Evolutionary conservation across 2,329 filamentous ascomycete genomes (phyloP), one percentile per base, ranked within the genome.

Genomic region (Pyrenophora teres): DNA sequence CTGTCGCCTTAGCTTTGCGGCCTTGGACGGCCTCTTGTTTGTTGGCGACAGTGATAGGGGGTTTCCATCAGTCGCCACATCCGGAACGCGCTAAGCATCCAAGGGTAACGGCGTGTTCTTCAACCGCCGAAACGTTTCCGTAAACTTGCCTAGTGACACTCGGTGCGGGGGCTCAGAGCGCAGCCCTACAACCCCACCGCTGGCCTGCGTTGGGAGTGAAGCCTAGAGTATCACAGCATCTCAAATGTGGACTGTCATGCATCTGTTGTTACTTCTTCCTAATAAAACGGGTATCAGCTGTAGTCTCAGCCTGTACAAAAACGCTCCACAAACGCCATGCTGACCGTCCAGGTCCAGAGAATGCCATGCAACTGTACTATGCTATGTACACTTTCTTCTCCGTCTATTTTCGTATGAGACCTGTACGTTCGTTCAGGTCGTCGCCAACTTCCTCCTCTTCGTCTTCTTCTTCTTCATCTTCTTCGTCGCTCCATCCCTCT

Each of bases 401-500:
- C 12, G 18, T 32, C 25, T 48, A 71, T 40, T 68, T 70, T 32
- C 67, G 63, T 36, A 73, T 48, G 32, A 72, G 54, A 3, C 65
- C 64, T 21, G 67, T 68, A 6, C 63, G 59, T 56, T 73, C 70
- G 46, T 69, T 63, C 3, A 53, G 23, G 16, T 42, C 52, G 31
- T 60, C 47, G 15, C 59, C 61, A 18, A 57, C 46, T 2, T 62
- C 63, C 27, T 60, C 64, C n/a, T 64, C 66, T 43, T 68, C 64
- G 9, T 69, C 64, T 5, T 65, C 60, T 7, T 63, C 65, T 0
- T 68, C 67, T 4, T 63, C 65, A 0, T 68, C 67, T 4, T 70
- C 69, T 12, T 67, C 64, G 16, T 77, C 75, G 39, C 75, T 76
- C 76, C 78, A 84, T 0, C 80, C 83, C 16, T 85, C 81, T 3